phyloP scores from a whole-genome alignment of 2,329 filamentous ascomycete species.

The Talaromyces sp. region DNA sequence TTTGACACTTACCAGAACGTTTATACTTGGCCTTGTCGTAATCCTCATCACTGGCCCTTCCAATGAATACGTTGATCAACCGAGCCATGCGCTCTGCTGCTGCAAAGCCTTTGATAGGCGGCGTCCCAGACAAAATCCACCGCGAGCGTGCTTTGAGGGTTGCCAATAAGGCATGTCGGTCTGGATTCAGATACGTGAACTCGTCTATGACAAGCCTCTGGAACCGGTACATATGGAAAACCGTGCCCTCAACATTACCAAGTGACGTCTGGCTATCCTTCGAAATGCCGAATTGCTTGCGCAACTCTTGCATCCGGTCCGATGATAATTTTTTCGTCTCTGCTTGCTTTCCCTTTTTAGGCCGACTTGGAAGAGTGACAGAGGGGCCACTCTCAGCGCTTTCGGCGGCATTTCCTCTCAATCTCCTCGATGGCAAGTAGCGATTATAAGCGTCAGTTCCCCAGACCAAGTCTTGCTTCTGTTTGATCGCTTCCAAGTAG shows the following conservation, averaged over 20 bases:
- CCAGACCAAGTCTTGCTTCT: constrained; percentile 23
- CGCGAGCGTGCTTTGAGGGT: constrained; percentile 47
- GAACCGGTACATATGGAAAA: constrained; percentile 58
- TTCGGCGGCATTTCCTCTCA: constrained; percentile 23
- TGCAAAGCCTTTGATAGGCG: constrained; percentile 52
- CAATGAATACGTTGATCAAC: constrained; percentile 53
- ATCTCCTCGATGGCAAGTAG: constrained; percentile 24
- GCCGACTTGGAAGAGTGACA: neutral
- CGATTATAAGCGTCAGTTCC: constrained; percentile 31
- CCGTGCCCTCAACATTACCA: constrained; percentile 22
- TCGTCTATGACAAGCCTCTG: constrained; percentile 61
- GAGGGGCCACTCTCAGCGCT: neutral
- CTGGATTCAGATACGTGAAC: constrained; percentile 52
- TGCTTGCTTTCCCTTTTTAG: neutral
- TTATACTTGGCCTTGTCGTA: constrained; percentile 38
- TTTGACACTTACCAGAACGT: constrained; percentile 29
- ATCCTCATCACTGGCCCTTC: constrained; percentile 45
- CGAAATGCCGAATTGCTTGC: neutral
- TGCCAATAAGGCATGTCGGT: constrained; percentile 40
- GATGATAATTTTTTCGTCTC: neutral
- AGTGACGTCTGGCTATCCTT: neutral
- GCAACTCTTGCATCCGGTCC: neutral
- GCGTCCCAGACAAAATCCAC: constrained; percentile 62
- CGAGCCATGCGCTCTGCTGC: constrained; percentile 56
- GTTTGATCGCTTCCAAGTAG: constrained; percentile 27